These are phyloP conservation scores for Eutrema yunnanense DNA, from an alignment of 345 rosid genomes.

Conservation along the genomic window DNA sequence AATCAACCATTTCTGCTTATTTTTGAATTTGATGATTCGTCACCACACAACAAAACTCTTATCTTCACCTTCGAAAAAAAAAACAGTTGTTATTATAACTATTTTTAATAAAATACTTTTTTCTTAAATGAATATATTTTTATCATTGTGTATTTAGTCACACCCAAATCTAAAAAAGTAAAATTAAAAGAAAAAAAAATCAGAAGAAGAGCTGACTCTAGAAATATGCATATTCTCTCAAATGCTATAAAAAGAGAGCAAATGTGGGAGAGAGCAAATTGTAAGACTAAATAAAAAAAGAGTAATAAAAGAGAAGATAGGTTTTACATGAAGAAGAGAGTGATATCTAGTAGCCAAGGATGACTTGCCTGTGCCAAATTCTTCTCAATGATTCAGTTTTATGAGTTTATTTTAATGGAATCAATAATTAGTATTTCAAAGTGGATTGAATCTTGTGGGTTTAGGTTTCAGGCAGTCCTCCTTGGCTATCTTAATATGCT, in stretches of 20 bases:
- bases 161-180: too few species aligned
- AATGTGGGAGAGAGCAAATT: background rate
- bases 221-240: background rate
- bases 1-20: background rate
- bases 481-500: slow-evolving; percentile 6
- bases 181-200: too few species aligned
- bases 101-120: too few species aligned
- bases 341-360: slow-evolving; percentile 21
- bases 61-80: slow-evolving; percentile 7
- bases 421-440: too few species aligned
- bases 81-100: background rate
- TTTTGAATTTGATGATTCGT: background rate
- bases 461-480: slow-evolving; percentile 7
- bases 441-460: background rate
- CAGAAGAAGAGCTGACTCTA: background rate
- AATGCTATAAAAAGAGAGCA: slow-evolving; percentile 12
- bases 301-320: slow-evolving; percentile 11
- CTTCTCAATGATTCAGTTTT: background rate
- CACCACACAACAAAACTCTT: slow-evolving; percentile 5
- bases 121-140: background rate
- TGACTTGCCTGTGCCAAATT: slow-evolving; percentile 7
- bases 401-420: too few species aligned
- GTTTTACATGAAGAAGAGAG: slow-evolving; percentile 21
- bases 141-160: background rate
- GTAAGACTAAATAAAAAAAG: background rate